Base-by-base conservation (phyloP, 768 basidiomycete species). In the Rhizopogon vesiculosus region DNA sequence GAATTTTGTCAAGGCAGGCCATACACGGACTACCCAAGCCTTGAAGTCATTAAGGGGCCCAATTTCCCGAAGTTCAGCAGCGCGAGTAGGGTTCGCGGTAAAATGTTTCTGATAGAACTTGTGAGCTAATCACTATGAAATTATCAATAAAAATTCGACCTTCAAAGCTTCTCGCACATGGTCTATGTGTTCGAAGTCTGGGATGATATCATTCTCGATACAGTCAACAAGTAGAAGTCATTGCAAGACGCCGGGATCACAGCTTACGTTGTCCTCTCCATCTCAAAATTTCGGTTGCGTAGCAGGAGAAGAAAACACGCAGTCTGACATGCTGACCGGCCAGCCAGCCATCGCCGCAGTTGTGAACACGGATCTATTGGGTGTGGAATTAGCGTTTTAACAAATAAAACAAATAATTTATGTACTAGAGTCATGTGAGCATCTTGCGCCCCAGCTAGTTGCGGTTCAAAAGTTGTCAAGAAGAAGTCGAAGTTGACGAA, bases 351-450 rank as follows among this genome's bases (percentile, higher is more conserved):
- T 73, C 66, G 53, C 78, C 72, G 44, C 78, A 79, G 60, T 84
- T 74, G 35, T 82, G 74, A 7, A 86, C 69, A 54, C 77, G 80
- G 46, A 85, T 78, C 82, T 83, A 50, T 22, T 9, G 29, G 42
- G 5, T 13, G 4, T 1, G 4, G 41, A n/a, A 4, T 57, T 9
- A 64, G 42, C 13, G 42, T 10, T 33, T 13, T 16, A 18, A 22
- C 31, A 5, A 10, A 33, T 28, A 25, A 39, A 13, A 19, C 1
- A 16, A 25, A 2, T 7, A 9, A 41, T 45, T 45, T 5, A 68
- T 79, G 56, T 60, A 91, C 89, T 28, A 93, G 66, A 0, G 91
- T 93, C 83, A 93, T 85, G 19, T 80, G 76, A 6, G 76, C 69
- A 51, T 83, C 84, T 0, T 84, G 69, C 0, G 88, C 82, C n/a